Percentiles rank a stretch among this genome's conserved stretches.
phyloP scores from a whole-genome alignment of 148 eudicot genomes.

The Cornus suecica region DNA sequence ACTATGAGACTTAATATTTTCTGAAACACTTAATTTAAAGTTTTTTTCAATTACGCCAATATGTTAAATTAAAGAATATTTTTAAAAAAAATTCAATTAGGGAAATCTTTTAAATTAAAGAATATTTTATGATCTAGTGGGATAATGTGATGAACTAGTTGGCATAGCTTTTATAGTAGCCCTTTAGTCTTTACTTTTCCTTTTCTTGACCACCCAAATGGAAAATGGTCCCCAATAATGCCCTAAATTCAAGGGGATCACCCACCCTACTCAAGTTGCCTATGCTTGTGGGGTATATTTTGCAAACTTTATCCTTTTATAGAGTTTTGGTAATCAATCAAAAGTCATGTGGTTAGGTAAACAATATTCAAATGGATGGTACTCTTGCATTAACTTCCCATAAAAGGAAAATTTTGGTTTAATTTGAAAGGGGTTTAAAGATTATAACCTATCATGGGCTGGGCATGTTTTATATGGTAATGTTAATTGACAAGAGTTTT shows the following conservation, averaged over 20 bases:
- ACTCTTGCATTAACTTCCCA: not conserved
- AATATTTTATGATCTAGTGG: not conserved
- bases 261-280: not conserved
- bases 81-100: no score
- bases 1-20: no score
- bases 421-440: no score
- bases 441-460: no score
- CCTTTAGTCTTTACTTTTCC: not conserved
- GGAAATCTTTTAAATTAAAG: no score
- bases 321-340: not conserved
- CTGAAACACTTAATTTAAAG: no score
- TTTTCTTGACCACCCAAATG: not conserved
- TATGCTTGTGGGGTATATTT: not conserved
- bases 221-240: constrained; percentile 3
- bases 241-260: constrained; percentile 1
- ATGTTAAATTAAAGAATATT: no score
- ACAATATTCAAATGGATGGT: not conserved
- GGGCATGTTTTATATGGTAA: no score
- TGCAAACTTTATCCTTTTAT: not conserved
- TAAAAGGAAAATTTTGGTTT: no score
- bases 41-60: no score
- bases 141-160: not conserved
- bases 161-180: not conserved
- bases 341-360: not conserved
- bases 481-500: no score